Evolutionary conservation across 1,139 yeast species (phyloP).

Genomic region (Eremothecium cymbalariae): DNA sequence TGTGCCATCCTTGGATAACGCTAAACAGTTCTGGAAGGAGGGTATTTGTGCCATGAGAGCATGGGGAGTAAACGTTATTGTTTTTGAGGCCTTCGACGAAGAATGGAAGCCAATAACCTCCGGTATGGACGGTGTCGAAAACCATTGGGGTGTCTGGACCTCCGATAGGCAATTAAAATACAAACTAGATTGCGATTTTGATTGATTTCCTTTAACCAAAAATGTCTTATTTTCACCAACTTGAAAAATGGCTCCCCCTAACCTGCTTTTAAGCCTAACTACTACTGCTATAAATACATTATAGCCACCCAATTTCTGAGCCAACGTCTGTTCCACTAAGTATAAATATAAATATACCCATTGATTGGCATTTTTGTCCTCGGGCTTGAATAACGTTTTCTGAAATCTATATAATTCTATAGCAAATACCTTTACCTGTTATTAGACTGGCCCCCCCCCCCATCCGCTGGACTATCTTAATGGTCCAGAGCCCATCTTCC

Average conservation of each 20-base stretch:
- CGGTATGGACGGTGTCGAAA: slow-evolving; percentile 78
- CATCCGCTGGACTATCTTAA: too few species aligned
- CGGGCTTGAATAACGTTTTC: too few species aligned
- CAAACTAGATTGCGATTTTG: slow-evolving; percentile 50
- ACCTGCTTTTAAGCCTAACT: too few species aligned
- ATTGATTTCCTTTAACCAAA: background rate
- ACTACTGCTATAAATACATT: too few species aligned
- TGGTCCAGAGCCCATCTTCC: too few species aligned
- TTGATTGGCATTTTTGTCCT: too few species aligned
- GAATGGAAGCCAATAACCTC: slow-evolving; percentile 90
- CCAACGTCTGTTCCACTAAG: too few species aligned
- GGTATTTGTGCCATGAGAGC: slow-evolving; percentile 89
- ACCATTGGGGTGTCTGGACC: slow-evolving; percentile 88
- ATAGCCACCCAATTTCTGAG: too few species aligned
- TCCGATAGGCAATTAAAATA: slow-evolving; percentile 49
- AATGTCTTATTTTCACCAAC: background rate
- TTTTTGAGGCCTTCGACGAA: slow-evolving; percentile 92
- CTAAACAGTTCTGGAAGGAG: slow-evolving; percentile 72
- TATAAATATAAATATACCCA: too few species aligned
- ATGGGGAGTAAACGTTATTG: slow-evolving; percentile 90
- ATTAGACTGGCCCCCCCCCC: too few species aligned
- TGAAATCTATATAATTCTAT: too few species aligned
- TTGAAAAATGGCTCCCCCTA: slow-evolving; percentile 1
- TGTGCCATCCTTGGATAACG: slow-evolving; percentile 63
- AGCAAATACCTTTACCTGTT: too few species aligned